phyloP scores from a whole-genome alignment of 345 rosid species.

The Salix udensis region DNA sequence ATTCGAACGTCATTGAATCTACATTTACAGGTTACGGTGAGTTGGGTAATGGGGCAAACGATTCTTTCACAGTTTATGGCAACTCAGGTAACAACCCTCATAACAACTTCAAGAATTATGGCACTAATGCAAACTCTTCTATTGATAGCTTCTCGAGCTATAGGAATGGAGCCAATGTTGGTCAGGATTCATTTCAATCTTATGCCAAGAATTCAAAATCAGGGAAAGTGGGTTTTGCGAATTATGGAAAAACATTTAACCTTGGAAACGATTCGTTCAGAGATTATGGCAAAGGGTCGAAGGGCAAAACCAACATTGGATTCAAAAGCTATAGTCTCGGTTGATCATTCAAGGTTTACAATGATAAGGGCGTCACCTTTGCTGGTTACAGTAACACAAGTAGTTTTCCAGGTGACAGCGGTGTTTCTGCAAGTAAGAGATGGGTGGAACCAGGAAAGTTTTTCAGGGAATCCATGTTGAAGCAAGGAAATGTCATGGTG shows the following conservation, averaged over 20 bases:
- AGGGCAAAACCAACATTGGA: slow-evolving; percentile 16
- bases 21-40: slow-evolving; percentile 28
- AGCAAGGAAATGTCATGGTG: slow-evolving; percentile 23
- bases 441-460: slow-evolving; percentile 35
- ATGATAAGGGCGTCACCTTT: slow-evolving; percentile 20
- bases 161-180: slow-evolving; percentile 27
- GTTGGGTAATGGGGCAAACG: slow-evolving; percentile 23
- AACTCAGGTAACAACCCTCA: slow-evolving; percentile 21
- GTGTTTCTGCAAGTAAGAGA: slow-evolving; percentile 12
- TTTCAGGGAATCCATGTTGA: slow-evolving; percentile 31
- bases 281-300: slow-evolving; percentile 26
- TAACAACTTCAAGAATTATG: slow-evolving; percentile 23
- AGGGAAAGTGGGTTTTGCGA: slow-evolving; percentile 20
- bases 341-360: slow-evolving; percentile 27
- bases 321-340: slow-evolving; percentile 19
- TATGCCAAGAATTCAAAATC: slow-evolving; percentile 22
- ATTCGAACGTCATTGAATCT: slow-evolving; percentile 23
- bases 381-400: slow-evolving; percentile 13
- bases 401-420: background rate
- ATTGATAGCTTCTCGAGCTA: slow-evolving; percentile 16
- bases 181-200: slow-evolving; percentile 24
- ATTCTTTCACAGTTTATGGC: slow-evolving; percentile 25
- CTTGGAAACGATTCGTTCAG: slow-evolving; percentile 27
- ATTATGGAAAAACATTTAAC: slow-evolving; percentile 27
- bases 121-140: slow-evolving; percentile 17